A percentile compares a stretch with the other conserved stretches of the same genome.
Conservation (phyloP, 2,329 filamentous ascomycete species). For the Aspergillus japonicus region DNA sequence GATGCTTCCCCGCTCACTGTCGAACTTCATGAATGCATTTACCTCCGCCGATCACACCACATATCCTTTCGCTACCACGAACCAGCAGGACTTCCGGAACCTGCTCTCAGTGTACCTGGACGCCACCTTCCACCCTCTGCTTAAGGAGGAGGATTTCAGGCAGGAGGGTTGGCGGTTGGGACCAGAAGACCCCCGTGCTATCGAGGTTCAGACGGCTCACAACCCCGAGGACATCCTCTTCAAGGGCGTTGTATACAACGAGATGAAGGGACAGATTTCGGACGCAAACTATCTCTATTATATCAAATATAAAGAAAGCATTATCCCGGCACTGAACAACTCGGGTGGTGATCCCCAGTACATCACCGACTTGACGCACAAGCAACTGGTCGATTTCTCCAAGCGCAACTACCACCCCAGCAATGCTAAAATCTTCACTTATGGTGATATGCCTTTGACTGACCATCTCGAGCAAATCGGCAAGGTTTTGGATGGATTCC, state of each 20-base stretch:
- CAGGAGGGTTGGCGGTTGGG: constrained; percentile 97
- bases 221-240: constrained; percentile 48
- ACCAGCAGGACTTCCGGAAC: constrained; percentile 91
- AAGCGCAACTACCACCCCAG: constrained; percentile 94
- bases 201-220: constrained; percentile 41
- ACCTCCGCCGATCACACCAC: constrained; percentile 95
- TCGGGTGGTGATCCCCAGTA: constrained; percentile 94
- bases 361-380: constrained; percentile 92
- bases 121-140: constrained; percentile 82
- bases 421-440: constrained; percentile 94
- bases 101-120: constrained; percentile 96
- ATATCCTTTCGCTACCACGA: constrained; percentile 97
- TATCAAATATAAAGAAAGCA: constrained; percentile 89
- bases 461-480: constrained; percentile 80
- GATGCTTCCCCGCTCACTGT: constrained; percentile 97
- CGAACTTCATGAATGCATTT: constrained; percentile 99
- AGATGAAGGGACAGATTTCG: constrained; percentile 99
- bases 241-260: constrained; percentile 63
- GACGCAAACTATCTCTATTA: constrained; percentile 96
- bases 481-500: constrained; percentile 70
- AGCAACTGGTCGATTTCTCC: constrained; percentile 85
- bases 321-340: constrained; percentile 93
- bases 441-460: constrained; percentile 83
- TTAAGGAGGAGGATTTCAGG: constrained; percentile 88
- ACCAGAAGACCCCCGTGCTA: constrained; percentile 75